Evolutionary conservation across 2,329 filamentous ascomycete species (phyloP).

Genomic region (Microdochium paspali): DNA sequence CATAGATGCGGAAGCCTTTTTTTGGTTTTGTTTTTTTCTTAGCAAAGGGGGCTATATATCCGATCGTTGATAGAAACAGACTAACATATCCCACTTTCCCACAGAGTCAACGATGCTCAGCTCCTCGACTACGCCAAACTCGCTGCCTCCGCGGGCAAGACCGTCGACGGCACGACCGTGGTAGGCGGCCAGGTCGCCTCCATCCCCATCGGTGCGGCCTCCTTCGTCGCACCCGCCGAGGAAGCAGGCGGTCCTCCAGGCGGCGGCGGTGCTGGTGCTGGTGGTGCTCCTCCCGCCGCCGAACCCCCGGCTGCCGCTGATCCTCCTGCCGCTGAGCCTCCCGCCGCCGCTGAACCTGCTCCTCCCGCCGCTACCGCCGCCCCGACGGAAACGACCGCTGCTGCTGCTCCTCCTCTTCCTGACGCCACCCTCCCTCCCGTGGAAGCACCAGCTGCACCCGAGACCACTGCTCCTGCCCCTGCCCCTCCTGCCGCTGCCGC

Average conservation of each 20-base stretch:
- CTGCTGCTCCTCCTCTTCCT: too few relatives aligned
- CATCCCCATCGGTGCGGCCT: constrained; percentile 17
- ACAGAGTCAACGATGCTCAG: constrained; percentile 15
- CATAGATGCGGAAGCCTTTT: background rate
- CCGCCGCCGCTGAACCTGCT: background rate
- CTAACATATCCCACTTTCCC: background rate
- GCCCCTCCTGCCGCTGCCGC: background rate
- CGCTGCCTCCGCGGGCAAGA: constrained; percentile 9
- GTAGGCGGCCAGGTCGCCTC: constrained; percentile 16
- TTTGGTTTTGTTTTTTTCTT: background rate
- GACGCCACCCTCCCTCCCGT: too few relatives aligned
- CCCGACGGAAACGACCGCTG: too few relatives aligned
- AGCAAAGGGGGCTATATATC: too few relatives aligned
- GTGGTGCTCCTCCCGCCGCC: constrained; percentile 1
- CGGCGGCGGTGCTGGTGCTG: background rate
- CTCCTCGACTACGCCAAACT: constrained; percentile 17
- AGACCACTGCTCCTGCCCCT: too few relatives aligned
- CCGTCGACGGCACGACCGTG: constrained; percentile 16
- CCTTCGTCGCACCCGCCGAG: constrained; percentile 14
- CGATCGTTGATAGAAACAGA: background rate
- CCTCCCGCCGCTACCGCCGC: too few relatives aligned
- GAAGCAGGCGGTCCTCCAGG: constrained; percentile 2
- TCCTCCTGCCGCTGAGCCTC: background rate
- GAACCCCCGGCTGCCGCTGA: constrained; percentile 1
- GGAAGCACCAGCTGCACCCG: too few relatives aligned